Base-by-base conservation (phyloP, 257 asterid genomes). In the Lithospermum erythrorhizon region DNA sequence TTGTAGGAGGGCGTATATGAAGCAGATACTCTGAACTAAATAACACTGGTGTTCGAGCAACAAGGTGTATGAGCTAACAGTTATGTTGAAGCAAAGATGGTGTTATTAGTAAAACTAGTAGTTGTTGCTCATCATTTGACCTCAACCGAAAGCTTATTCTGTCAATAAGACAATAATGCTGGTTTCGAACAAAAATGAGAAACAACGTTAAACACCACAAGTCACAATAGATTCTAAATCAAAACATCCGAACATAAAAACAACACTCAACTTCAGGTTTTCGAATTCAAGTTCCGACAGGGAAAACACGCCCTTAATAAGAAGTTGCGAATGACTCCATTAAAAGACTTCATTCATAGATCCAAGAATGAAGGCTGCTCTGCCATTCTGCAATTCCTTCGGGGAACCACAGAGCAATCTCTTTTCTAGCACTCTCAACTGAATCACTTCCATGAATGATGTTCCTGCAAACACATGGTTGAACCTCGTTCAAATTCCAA, bases 381-480 rank as follows among this genome's bases (percentile, higher is more conserved):
- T 80, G 75, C 97, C 95, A 91, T 64, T 84, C 90, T 0, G 89
- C 79, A 62, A 83, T 55, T n/a, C 96, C 95, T 64, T 86, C 97
- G 0, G 95, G 96, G 82, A 88, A 91, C 98, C 95, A 91, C 21
- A 91, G 87, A 58, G 95, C 95, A 59, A 91, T 88, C 74, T 88
- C 95, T 72, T 91, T 91, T 68, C 79, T 79, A 10, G 73, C 96
- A 55, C 95, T 91, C 87, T 87, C 95, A 30, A 91, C 94, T 3
- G 93, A 78, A 73, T 91, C 98, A 66, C 96, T 87, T 14, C 98
- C 95, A 15, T 91, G 97, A 69, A 91, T 88, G 49, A 91, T 83
- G 49, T 91, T 91, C 86, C 98, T 88, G 80, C 79, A 76, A 58
- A 35, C 23, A 45, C 48, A 68, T 53, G 55, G 59, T 24, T 15